Base-by-base conservation (phyloP, 2,329 filamentous ascomycete genomes). In the Ascochyta pisi region DNA sequence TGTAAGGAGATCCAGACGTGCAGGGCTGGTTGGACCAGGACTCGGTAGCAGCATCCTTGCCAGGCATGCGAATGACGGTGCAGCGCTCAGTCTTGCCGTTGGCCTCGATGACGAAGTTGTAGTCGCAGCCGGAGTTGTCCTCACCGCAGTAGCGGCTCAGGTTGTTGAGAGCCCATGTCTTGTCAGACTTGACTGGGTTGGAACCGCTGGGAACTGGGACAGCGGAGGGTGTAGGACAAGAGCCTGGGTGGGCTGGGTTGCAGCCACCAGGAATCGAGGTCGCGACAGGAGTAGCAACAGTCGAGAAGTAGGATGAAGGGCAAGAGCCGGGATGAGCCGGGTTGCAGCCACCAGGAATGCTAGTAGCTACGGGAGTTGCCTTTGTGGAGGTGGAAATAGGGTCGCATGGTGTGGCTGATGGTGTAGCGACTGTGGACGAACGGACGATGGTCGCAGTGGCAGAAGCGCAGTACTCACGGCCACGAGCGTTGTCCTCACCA, bases 61-160 rank as follows among this genome's bases (percentile, higher is more conserved):
- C 60, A 3, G 60, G 60, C 54, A 54, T 58, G 40, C 60, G 60
- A 13, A 58, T 45, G 19, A 63, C 43, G 15, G 58, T 63, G 52
- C 60, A 63, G 13, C 50, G 54, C 38, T 63, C 45, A 5, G 61
- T 57, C 23, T 59, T 54, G 53, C 58, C 47, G 13, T 59, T 23
- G 19, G 56, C 53, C 12, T 47, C 48, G n/a, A 61, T 22, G 27
- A 48, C 48, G 13, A 63, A 63, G 45, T 63, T 61, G 53, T 63
- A 63, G 45, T 63, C 61, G 53, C 61, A 63, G 23, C 61, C 55
- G 1, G 55, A 45, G 50, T 63, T 63, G 35, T 38, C 58, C 19
- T 57, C 50, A 24, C 45, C 33, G 43, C 61, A 63, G 48, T 63
- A 61, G 15, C 61, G 61, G 34, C 15, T 60, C 6, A 61, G 24